Evolutionary conservation across 2,329 filamentous ascomycete species (phyloP).

Genomic region (Xylaria sp.): DNA sequence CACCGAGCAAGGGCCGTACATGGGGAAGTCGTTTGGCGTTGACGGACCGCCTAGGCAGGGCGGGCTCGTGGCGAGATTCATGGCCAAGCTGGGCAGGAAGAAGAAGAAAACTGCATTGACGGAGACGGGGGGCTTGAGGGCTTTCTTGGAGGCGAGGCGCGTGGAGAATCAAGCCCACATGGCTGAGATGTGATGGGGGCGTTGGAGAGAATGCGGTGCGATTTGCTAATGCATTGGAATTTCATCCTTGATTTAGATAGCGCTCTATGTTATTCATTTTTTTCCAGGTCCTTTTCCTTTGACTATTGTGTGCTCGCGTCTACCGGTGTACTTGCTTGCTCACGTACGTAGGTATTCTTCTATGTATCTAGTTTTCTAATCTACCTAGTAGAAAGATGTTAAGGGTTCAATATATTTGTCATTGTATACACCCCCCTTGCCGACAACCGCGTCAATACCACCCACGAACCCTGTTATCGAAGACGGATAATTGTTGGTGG

Average conservation of each 20-base stretch:
- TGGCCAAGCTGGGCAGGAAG: conserved; percentile 24
- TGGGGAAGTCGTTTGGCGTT: conserved; percentile 42
- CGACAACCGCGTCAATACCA: neutral
- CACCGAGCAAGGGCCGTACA: conserved; percentile 46
- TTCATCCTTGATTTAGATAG: neutral
- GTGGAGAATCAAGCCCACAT: neutral
- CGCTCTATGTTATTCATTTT: neutral
- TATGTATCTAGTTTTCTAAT: too few species aligned
- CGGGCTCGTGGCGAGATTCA: conserved; percentile 35
- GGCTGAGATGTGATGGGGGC: conserved; percentile 12
- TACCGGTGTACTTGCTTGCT: neutral
- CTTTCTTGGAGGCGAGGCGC: conserved; percentile 35
- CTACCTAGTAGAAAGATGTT: too few species aligned
- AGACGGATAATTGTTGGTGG: neutral
- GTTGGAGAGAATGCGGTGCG: neutral
- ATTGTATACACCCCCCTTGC: neutral
- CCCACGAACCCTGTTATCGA: neutral
- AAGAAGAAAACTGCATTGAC: neutral
- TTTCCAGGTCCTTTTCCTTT: too few species aligned
- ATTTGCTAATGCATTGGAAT: neutral
- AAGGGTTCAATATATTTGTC: conserved; percentile 2
- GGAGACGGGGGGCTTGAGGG: conserved; percentile 36
- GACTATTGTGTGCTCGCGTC: neutral
- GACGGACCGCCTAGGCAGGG: conserved; percentile 5
- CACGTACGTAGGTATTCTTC: too few species aligned